phyloP scores from a whole-genome alignment of 176 grass and related monocot genomes.

The Puya raimondii region DNA sequence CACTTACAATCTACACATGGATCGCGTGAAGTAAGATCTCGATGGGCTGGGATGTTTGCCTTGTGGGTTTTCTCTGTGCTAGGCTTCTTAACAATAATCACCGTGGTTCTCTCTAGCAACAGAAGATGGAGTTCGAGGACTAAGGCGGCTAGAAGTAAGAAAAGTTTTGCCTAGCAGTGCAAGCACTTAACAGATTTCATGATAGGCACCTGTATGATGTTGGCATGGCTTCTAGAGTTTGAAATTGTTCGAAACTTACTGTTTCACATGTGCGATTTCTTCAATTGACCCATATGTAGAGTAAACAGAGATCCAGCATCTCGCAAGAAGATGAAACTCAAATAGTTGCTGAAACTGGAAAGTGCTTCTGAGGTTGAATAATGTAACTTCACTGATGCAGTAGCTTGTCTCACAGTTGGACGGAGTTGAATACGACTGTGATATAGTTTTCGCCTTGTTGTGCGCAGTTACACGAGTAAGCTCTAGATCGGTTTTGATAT shows the following conservation, averaged over 20 bases:
- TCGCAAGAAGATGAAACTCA: too few relatives aligned
- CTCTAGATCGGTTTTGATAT: too few relatives aligned
- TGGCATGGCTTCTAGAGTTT: neutral
- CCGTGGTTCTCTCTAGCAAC: constrained; percentile 46
- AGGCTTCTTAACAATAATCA: constrained; percentile 54
- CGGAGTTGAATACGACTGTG: too few relatives aligned
- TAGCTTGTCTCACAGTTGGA: too few relatives aligned
- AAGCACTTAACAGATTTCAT: neutral
- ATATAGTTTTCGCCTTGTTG: too few relatives aligned
- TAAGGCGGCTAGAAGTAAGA: constrained; percentile 55
- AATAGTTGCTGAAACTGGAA: too few relatives aligned
- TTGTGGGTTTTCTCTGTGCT: constrained; percentile 56
- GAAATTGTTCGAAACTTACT: neutral
- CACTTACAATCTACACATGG: constrained; percentile 18
- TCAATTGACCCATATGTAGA: neutral
- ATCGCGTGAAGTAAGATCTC: constrained; percentile 35
- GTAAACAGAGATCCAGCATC: too few relatives aligned
- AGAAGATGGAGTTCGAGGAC: constrained; percentile 43
- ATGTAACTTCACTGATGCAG: too few relatives aligned
- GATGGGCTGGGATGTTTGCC: constrained; percentile 51
- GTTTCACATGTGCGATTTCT: neutral
- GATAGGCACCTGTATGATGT: neutral
- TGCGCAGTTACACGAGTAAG: too few relatives aligned
- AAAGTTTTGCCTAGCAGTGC: constrained; percentile 1
- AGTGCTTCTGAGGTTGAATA: too few relatives aligned